These are phyloP conservation scores for Yamagishiella unicocca DNA, from an alignment of 139 green algal genomes.

Conservation along the genomic window DNA sequence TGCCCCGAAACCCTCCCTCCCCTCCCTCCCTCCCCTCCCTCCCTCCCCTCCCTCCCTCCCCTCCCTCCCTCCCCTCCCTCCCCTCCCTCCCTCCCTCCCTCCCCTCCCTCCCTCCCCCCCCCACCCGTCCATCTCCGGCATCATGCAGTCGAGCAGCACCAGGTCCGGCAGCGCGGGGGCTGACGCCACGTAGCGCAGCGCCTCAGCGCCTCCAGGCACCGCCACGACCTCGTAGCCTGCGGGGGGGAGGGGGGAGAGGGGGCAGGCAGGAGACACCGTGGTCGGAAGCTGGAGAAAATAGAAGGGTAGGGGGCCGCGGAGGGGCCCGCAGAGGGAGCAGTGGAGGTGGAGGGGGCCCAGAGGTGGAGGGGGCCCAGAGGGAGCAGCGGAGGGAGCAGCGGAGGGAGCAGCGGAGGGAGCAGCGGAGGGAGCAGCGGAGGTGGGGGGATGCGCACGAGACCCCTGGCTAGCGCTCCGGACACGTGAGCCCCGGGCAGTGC, in stretches of 20 bases:
- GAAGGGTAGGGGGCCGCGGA: neutral
- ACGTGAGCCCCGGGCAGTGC: no score
- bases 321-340: neutral
- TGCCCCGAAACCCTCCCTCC: no score
- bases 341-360: neutral
- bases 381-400: neutral
- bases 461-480: no score
- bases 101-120: neutral
- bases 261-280: neutral
- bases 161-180: conserved; percentile 64
- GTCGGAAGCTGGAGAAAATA: no score
- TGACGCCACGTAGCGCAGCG: conserved; percentile 48
- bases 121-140: conserved; percentile 59
- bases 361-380: neutral
- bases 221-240: conserved; percentile 53
- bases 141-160: conserved; percentile 70
- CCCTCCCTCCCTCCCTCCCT: neutral
- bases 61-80: no score
- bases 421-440: neutral
- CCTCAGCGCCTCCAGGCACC: conserved; percentile 40
- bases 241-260: neutral
- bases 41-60: no score
- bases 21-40: no score
- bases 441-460: no score
- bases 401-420: neutral